Evolutionary conservation across 768 basidiomycete genomes (phyloP), one percentile per base, ranked within the genome.

Genomic region (Melanogaster broomeanus): DNA sequence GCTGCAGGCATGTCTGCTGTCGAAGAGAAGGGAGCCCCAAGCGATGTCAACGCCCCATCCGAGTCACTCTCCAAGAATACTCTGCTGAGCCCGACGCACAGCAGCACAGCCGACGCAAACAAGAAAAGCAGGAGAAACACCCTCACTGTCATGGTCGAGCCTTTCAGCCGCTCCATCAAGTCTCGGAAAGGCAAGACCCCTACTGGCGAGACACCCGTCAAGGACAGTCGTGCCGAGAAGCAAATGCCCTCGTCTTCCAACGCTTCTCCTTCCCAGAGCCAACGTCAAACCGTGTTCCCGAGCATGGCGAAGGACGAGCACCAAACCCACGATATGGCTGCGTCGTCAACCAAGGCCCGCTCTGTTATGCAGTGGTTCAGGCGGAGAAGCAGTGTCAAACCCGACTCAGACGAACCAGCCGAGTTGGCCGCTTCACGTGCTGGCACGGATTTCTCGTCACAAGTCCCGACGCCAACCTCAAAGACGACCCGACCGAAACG

Each of bases 281-380:
- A 57, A 34, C 60, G 61, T 46, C 61, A 59, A 10, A 48, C 64
- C 15, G 51, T 65, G 38, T 60, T 65, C 57, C 59, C 66, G 13
- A 60, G 58, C 19, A 57, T 69, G 50, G 44, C 52, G 24, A 68
- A 68, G 48, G 62, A 64, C 6, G 64, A 49, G 25, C 59, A 58
- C 55, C 61, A 57, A 37, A 46, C 61, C 25, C 63, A 60, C 39
- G 76, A 76, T 35, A 72, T 87, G 72, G 79, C 80, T 2, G 89
- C 85, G 15, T 86, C 90, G 54, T 83, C 90, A n/a, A 85, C 80
- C 71, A 90, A 94, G 68, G 94, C 96, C 4, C 85, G 85, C 68
- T 93, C 88, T 64, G 97, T 99, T 47, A 98, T 98, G 96, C 87
- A 94, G 58, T 99, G 97, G 97, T 98, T 99, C 82, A 78, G 89